Base-by-base conservation (phyloP, 495 filamentous ascomycete species). In the Penicillium canariense region DNA sequence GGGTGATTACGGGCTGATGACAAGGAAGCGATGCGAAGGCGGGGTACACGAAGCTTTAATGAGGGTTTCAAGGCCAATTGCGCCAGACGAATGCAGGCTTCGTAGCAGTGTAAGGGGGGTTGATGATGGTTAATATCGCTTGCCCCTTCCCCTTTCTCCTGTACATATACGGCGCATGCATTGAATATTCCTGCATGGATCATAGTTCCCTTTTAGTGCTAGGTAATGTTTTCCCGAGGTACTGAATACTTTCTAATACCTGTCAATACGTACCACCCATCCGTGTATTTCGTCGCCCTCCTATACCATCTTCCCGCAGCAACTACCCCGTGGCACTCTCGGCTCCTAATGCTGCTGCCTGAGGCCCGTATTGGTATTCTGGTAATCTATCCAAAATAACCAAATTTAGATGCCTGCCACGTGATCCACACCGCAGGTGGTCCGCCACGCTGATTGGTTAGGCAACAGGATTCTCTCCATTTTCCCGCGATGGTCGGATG, bases 391-490 rank as follows among this genome's bases (percentile, higher is more conserved):
- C 18, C 30, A n/a, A 17, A 45, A 12, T 28, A 27, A 38, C 39
- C 44, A 32, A 62, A 68, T 71, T 47, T 58, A 59, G 67, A 60
- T 72, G 72, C 70, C 71, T 75, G 59, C 68, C 72, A 69, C 69
- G 69, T 72, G 69, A 68, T 49, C 49, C 49, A 53, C 51, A 30
- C 10, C 10, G 15, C 32, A 10, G 20, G 14, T 34, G 14, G 30
- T 51, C 56, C 42, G 12, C 25, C 7, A 55, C 57, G 60, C 59
- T 73, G 48, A 75, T 76, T 76, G 74, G 74, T 75, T 75, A 78
- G 75, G 75, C 75, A 78, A 71, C 75, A 76, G 65, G 60, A 77
- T 78, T 78, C 69, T 67, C 61, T 65, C 56, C 56, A 67, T 64
- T 50, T 46, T 49, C 51, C 48, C 56, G 49, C 50, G 56, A 52